These are phyloP conservation scores for Ampelomyces quisqualis DNA, from an alignment of 2,329 filamentous ascomycete species.

Conservation along the genomic window DNA sequence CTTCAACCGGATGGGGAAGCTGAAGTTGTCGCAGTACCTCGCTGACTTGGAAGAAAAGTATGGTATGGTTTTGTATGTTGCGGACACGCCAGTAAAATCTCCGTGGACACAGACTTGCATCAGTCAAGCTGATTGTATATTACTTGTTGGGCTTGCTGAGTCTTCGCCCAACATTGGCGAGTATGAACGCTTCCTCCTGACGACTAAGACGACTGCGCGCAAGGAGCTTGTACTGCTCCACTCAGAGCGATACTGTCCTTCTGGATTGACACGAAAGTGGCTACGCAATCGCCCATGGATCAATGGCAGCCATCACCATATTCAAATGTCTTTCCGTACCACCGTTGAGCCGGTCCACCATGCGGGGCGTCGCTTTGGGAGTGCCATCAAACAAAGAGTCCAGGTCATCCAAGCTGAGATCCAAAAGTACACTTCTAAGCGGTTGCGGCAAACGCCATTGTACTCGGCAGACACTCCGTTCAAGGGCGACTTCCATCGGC, in stretches of 20 bases:
- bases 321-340: slow-evolving; percentile 87
- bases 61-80: slow-evolving; percentile 90
- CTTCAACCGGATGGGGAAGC: slow-evolving; percentile 95
- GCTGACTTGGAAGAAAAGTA: slow-evolving; percentile 98
- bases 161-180: slow-evolving; percentile 88
- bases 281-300: slow-evolving; percentile 90
- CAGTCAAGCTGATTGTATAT: slow-evolving; percentile 91
- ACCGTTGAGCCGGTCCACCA: slow-evolving; percentile 75
- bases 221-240: slow-evolving; percentile 92
- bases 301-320: slow-evolving; percentile 94
- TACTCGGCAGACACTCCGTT: slow-evolving; percentile 91
- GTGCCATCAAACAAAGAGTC: slow-evolving; percentile 85
- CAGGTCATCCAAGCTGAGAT: slow-evolving; percentile 96
- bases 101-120: slow-evolving; percentile 99
- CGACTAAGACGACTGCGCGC: slow-evolving; percentile 93
- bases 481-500: slow-evolving; percentile 94
- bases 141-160: slow-evolving; percentile 88
- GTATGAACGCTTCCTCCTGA: slow-evolving; percentile 92
- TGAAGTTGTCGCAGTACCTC: slow-evolving; percentile 92
- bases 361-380: slow-evolving; percentile 75
- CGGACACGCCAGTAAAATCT: slow-evolving; percentile 94
- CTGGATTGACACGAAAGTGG: slow-evolving; percentile 86
- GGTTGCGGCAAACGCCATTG: slow-evolving; percentile 81
- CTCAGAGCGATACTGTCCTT: slow-evolving; percentile 79
- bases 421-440: slow-evolving; percentile 94